Base-by-base conservation (phyloP, 140 eudicot species). In the Senecio squalidus region DNA sequence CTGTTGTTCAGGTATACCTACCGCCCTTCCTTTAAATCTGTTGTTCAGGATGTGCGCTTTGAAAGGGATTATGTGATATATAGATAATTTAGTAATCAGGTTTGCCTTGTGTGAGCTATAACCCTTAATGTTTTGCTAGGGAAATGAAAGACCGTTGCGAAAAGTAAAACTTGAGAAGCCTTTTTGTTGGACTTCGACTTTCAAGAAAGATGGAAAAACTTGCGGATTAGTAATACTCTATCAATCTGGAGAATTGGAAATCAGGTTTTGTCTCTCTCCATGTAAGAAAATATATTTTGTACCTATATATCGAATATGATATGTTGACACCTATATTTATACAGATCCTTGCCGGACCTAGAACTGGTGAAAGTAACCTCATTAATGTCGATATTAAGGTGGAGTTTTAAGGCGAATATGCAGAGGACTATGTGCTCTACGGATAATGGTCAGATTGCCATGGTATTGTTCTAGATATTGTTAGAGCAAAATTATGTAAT, bases 291-390 rank as follows among this genome's bases (percentile, higher is more conserved):
- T 25, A 31, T 25, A 58, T 4, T 41, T 1, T 15, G 11, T 65
- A 11, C 10, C 38, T n/a, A 15, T 53, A 50, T 53, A 5, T 51
- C 2, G 6, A 23, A 39, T 47, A 58, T 24, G 51, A 15, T 65
- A 43, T 55, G 43, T 30, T 69, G 51, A 31, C 67, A 47, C 56
- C 17, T 54, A 34, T 76, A 3, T 68, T 23, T 45, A 14, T 74
- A 67, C 91, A 91, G 98, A 81, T 81, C 94, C 4, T 74, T 91
- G 69, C 95, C 96, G n/a, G 82, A 83, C 67, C 66, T 91, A 47
- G 85, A 83, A 72, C 58, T 81, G 73, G 85, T 86, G 66, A 66
- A 72, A 22, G 84, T 61, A 43, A 63, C 74, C 73, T 78, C 98
- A 41, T 67, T 91, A 59, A 63, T 60, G 83, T 71, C 90, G 47